Evolutionary conservation across 73 alveolate species (phyloP), one percentile per base, ranked within the genome.

Genomic region (Paramecium bursaria): DNA sequence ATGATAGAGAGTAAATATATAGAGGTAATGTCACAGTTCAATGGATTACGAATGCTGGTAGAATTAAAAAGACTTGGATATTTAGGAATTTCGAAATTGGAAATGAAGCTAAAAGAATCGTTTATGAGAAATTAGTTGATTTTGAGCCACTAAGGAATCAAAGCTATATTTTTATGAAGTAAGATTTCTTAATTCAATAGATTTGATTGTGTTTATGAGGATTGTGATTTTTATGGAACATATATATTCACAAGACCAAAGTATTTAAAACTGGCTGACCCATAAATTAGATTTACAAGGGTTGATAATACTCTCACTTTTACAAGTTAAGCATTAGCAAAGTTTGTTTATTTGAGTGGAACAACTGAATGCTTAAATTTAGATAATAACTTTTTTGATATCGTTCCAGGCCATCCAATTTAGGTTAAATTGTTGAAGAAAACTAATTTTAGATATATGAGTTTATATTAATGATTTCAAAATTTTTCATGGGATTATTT

Each of bases 241-340:
- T 67, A 67, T 25, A 35, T 15, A 39, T 67, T 67, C 44, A 57
- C 60, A 4, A 67, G 60, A 35, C 82, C 82, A 4, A 67, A 67
- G 27, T 53, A 67, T 39, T 67, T 35, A 35, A 35, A 35, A 4
- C 55, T 67, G 3, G 14, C 17, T 9, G 44, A 42, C 10, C 82
- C 82, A 1, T 35, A 67, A n/a, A 67, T 67, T 67, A 21, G 19
- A 11, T 67, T 39, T 67, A 39, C 57, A 2, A 5, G 15, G 11
- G 5, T 9, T 21, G 82, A 42, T 7, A 67, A 67, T 67, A 42
- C 30, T 14, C 19, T 33, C 10, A 67, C 82, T 5, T 67, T 67
- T 67, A 35, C 5, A 35, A 15, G 60, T 5, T 25, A 67, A 42
- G 17, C n/a, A 1, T 67, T n/a, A n/a, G 82, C 82, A 2, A 67